A percentile compares a stretch with the other conserved stretches of the same genome.
phyloP scores from a whole-genome alignment of 2,329 filamentous ascomycete genomes.

The Sporothrix brunneoviolacea region DNA sequence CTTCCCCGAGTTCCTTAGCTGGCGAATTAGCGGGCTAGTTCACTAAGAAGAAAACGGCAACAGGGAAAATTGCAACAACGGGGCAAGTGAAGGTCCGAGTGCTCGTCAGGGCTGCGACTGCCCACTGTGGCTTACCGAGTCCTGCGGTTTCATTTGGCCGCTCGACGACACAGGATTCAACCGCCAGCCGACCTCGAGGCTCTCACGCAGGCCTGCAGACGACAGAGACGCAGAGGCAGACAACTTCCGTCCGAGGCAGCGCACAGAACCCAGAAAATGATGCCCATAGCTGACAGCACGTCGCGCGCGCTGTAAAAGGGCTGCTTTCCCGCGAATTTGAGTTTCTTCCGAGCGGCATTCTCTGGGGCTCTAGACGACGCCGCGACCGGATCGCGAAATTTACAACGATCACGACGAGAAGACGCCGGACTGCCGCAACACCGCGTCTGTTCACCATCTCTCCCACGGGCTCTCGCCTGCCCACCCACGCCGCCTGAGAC shows the following conservation, averaged over 20 bases:
- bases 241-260: not conserved
- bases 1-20: constrained; percentile 2
- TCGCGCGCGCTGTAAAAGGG: too few relatives aligned
- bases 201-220: not conserved
- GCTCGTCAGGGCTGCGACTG: not conserved
- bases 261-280: not conserved
- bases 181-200: not conserved
- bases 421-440: too few relatives aligned
- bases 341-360: too few relatives aligned
- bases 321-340: too few relatives aligned
- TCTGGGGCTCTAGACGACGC: too few relatives aligned
- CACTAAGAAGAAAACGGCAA: not conserved
- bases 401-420: too few relatives aligned
- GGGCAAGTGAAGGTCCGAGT: too few relatives aligned
- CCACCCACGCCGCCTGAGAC: not conserved
- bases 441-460: too few relatives aligned
- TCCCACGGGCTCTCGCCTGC: not conserved
- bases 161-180: not conserved
- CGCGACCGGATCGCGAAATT: too few relatives aligned
- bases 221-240: not conserved
- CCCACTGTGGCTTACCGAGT: not conserved
- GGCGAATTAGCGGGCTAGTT: not conserved
- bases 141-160: not conserved
- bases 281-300: too few relatives aligned
- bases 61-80: not conserved